Evolutionary conservation across 208 protist species (phyloP), one percentile per base, ranked within the genome.

Genomic region (Leishmania arabica): DNA sequence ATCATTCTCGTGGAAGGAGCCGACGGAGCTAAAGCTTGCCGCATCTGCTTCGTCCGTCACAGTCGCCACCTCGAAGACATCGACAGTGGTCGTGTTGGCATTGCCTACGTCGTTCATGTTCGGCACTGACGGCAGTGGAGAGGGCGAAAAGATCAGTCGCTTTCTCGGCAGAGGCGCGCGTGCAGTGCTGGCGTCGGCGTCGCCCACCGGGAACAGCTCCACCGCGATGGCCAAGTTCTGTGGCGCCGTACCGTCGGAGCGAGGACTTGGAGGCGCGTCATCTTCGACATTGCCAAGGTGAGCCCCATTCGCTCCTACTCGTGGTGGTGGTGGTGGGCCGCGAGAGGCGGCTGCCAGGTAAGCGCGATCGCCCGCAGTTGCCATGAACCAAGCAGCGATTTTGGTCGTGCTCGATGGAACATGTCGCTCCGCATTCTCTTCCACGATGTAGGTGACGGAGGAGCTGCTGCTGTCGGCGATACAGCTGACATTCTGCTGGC

Each of bases 21-120:
- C 79, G 13, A 85, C 45, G 45, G 77, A 85, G 77, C 82, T 85
- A 66, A 81, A 81, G 72, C 73, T 66, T 2, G 54, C 53, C 6
- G 27, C 70, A 42, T 71, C 75, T 13, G 73, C 60, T 21, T n/a
- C 68, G 11, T 71, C 47, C 15, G 19, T 58, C 13, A 4, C 40
- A 37, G 51, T 21, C 1, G n/a, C 66, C n/a, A 31, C 47, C 80
- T 53, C 79, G 17, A 42, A 1, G 47, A 11, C 70, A 51, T 47
- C 31, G 45, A 34, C 70, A 34, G 70, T 47, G 70, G 47, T n/a
- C 11, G n/a, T 54, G 47, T 24, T 49, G 40, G 66, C 37, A 19
- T 73, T 31, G 21, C 68, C 24, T 21, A 47, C 27, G 4, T 21
- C 3, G 42, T 34, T 15, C 45, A 53, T 53, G 42, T 53, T 45